Evolutionary conservation across 2,329 filamentous ascomycete genomes (phyloP).

Genomic region (Talaromyces funiculosus): DNA sequence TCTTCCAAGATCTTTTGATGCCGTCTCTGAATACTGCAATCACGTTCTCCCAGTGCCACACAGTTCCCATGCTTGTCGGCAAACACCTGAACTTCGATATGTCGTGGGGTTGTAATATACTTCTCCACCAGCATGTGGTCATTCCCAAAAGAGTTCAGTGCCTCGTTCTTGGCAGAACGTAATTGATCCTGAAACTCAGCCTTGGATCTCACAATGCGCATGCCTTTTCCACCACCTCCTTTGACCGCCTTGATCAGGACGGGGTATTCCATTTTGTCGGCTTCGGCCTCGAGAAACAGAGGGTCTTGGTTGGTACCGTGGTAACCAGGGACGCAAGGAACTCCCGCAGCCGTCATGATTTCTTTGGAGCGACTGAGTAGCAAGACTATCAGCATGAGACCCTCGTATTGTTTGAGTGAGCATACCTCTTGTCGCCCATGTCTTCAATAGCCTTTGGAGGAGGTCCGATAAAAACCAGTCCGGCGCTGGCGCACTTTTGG

Average conservation of each 20-base stretch:
- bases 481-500: conserved; percentile 78
- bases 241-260: conserved; percentile 63
- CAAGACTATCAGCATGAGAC: background rate
- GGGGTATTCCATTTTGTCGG: conserved; percentile 63
- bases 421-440: conserved; percentile 86
- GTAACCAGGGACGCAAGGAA: conserved; percentile 94
- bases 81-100: conserved; percentile 64
- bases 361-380: conserved; percentile 69
- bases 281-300: conserved; percentile 58
- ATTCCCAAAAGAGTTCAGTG: conserved; percentile 59
- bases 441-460: conserved; percentile 68
- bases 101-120: conserved; percentile 61
- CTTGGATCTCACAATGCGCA: conserved; percentile 56
- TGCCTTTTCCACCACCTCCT: conserved; percentile 62
- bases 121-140: conserved; percentile 64
- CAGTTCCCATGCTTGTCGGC: conserved; percentile 61
- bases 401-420: background rate
- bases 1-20: conserved; percentile 65
- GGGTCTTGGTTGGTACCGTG: conserved; percentile 78
- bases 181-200: conserved; percentile 57
- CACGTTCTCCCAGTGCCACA: conserved; percentile 59
- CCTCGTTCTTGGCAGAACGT: conserved; percentile 59
- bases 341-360: conserved; percentile 92
- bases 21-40: conserved; percentile 60
- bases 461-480: conserved; percentile 90